A percentile compares a stretch with the other conserved stretches of the same genome.
These are phyloP conservation scores for Amphirosellinia nigrospora DNA, from an alignment of 495 filamentous ascomycete species.

Conservation along the genomic window DNA sequence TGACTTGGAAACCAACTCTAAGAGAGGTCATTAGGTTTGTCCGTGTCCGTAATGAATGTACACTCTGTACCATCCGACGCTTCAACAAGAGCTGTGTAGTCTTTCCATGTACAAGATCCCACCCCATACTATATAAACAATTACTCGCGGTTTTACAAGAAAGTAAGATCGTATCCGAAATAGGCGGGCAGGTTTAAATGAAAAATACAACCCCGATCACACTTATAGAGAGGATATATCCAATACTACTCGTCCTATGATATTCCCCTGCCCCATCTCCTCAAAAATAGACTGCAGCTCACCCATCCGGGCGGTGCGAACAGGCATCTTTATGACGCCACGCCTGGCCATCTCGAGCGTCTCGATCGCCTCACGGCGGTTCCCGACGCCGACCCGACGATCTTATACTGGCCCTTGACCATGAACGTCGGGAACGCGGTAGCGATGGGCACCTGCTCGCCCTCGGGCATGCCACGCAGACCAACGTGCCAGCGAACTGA, in stretches of 20 bases:
- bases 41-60: not conserved
- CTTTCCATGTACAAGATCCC: not conserved
- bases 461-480: slow-evolving; percentile 73
- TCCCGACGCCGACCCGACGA: slow-evolving; percentile 71
- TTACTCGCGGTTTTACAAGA: not conserved
- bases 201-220: not conserved
- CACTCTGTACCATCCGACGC: not conserved
- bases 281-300: slow-evolving; percentile 65
- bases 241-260: slow-evolving; percentile 66
- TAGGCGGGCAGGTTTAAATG: not conserved
- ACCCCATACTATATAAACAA: not conserved
- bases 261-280: slow-evolving; percentile 62
- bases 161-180: not conserved
- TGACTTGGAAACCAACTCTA: no score
- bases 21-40: not conserved
- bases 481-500: slow-evolving; percentile 64
- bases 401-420: slow-evolving; percentile 58
- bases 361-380: slow-evolving; percentile 70
- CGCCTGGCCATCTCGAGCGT: slow-evolving; percentile 66
- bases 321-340: slow-evolving; percentile 66
- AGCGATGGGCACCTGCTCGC: slow-evolving; percentile 62
- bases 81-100: not conserved
- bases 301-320: slow-evolving; percentile 65
- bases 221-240: slow-evolving; percentile 46
- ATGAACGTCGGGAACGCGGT: slow-evolving; percentile 59